Base-by-base conservation (phyloP, 495 filamentous ascomycete species). In the Aspergillus saccharolyticus region DNA sequence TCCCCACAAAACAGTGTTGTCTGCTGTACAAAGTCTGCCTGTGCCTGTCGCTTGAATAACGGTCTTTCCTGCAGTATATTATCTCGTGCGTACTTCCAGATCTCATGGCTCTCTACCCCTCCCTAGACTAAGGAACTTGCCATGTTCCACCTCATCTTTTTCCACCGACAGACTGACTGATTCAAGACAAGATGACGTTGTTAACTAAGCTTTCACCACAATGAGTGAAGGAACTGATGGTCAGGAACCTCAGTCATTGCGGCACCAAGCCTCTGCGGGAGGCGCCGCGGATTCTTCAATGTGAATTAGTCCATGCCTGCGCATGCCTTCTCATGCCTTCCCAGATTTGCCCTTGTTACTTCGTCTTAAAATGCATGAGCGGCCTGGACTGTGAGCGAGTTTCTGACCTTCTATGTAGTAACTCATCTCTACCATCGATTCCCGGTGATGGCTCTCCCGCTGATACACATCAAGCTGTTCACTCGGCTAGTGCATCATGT, bases 171-270 rank as follows among this genome's bases (percentile, higher is more conserved):
- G 22, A 50, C 7, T n/a, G 16, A 43, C 59, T 61, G 51, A 57
- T 55, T 17, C 39, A 8, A n/a, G 25, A 47, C 28, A 57, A 66
- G 63, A 66, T 66, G 63, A 63, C 63, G 60, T 61, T 39, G 55
- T 66, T 59, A 51, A 53, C 49, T 58, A 57, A 52, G n/a, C 58
- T 55, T 15, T 44, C 17, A 48, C 47, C 53, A 66, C 63, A 22
- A 66, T 66, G 63, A 66, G 53, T 50, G 63, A 61, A 44, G 58
- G 55, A 50, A 59, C 54, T 58, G 47, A 18, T 62, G 52, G 58
- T 53, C 56, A 24, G 55, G 60, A 58, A 19, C 20, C 57, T 33
- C 58, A 57, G 51, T 58, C 63, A 54, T 49, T 59, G 53, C 60
- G 55, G 33, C 46, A 52, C 28, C 58, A 60, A 49, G 56, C 57